These are phyloP conservation scores for Colletotrichum sansevieriae DNA, from an alignment of 2,329 filamentous ascomycete species.

Conservation along the genomic window DNA sequence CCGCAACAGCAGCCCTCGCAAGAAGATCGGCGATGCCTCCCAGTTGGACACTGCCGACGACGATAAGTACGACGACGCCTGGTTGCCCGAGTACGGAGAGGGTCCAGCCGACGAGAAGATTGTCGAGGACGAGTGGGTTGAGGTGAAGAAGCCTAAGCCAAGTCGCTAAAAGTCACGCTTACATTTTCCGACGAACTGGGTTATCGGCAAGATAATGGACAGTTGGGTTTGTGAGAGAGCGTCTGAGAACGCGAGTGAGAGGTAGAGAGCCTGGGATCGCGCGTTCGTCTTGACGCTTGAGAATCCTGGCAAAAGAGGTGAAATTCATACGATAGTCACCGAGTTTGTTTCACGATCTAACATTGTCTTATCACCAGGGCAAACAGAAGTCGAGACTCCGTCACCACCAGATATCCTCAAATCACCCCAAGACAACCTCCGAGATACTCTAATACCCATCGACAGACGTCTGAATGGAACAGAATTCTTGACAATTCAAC, in stretches of 20 bases:
- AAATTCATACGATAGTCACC: neutral
- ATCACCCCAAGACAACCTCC: no score
- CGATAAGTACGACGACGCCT: conserved; percentile 37
- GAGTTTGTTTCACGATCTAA: neutral
- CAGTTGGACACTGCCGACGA: conserved; percentile 33
- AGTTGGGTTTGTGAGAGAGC: no score
- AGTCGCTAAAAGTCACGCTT: conserved; percentile 8
- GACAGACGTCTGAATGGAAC: neutral
- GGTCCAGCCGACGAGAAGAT: conserved; percentile 12
- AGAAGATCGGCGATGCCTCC: conserved; percentile 10
- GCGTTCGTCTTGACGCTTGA: neutral
- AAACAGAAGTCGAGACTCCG: neutral
- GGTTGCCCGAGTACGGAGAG: conserved; percentile 30
- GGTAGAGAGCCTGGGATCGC: neutral
- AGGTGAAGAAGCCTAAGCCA: conserved; percentile 22
- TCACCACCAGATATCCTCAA: no score
- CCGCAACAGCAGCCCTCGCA: neutral
- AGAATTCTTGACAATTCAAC: neutral
- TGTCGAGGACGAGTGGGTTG: conserved; percentile 21
- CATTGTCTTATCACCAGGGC: neutral
- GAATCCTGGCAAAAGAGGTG: neutral
- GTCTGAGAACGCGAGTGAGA: neutral
- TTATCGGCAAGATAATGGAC: no score
- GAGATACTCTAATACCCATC: neutral
- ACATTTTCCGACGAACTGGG: no score